Percentiles rank a stretch among this genome's conserved stretches.
These are phyloP conservation scores for Przewalskia tangutica DNA, from an alignment of 257 asterid genomes.

Conservation along the genomic window DNA sequence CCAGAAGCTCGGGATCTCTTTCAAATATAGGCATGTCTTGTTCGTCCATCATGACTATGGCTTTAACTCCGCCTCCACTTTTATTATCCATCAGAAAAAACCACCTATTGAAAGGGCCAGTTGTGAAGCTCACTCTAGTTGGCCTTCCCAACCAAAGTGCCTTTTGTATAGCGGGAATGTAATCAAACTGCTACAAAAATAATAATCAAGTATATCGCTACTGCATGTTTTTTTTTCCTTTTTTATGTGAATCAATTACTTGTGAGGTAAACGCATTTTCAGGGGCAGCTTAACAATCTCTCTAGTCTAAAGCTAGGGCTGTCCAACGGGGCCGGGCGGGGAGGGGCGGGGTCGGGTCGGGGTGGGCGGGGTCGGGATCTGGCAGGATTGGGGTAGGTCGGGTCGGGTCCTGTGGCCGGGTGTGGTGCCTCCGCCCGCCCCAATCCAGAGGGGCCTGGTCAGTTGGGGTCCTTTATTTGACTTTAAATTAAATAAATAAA, in stretches of 20 bases:
- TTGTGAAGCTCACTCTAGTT: background rate
- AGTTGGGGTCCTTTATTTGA: too few relatives aligned
- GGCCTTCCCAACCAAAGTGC: constrained; percentile 19
- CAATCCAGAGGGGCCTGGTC: too few relatives aligned
- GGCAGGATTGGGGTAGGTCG: too few relatives aligned
- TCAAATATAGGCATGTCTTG: constrained; percentile 4
- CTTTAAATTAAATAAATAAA: too few relatives aligned
- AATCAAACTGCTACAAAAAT: too few relatives aligned
- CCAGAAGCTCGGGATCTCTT: background rate
- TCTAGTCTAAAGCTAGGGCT: too few relatives aligned
- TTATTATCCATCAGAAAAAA: background rate
- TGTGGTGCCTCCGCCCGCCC: too few relatives aligned
- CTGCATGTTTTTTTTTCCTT: background rate
- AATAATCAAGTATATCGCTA: background rate
- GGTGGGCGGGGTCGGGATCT: too few relatives aligned
- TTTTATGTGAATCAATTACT: background rate
- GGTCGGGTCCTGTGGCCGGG: too few relatives aligned
- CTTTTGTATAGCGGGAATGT: background rate
- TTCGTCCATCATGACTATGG: constrained; percentile 2
- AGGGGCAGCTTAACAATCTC: too few relatives aligned
- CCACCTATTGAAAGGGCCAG: background rate
- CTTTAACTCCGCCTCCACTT: constrained; percentile 4
- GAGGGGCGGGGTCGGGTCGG: too few relatives aligned
- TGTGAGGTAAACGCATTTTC: background rate
- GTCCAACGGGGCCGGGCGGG: too few relatives aligned